A percentile compares a stretch with the other conserved stretches of the same genome.
These are phyloP conservation scores for Biscogniauxia marginata DNA, from an alignment of 2,329 filamentous ascomycete species.

Conservation along the genomic window DNA sequence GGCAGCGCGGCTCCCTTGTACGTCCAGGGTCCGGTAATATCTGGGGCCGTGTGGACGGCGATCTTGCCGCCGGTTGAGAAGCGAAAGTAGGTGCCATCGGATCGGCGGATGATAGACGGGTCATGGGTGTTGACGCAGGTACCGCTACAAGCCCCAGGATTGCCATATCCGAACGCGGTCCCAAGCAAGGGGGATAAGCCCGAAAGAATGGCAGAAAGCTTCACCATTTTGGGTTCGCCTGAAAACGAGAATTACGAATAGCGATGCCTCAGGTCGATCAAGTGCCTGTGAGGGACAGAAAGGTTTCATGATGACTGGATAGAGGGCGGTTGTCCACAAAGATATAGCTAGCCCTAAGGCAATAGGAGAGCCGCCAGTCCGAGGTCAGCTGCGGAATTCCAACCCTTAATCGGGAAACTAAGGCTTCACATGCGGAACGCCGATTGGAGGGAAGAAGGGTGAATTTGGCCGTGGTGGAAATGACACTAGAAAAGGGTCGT, in stretches of 20 bases:
- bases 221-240: constrained; percentile 1
- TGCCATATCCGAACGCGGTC: constrained; percentile 28
- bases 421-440: not conserved
- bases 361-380: not conserved
- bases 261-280: not conserved
- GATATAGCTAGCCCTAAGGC: not conserved
- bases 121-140: constrained; percentile 41
- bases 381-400: not conserved
- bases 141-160: constrained; percentile 39
- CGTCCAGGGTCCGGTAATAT: constrained; percentile 41
- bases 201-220: constrained; percentile 2
- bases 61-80: constrained; percentile 42
- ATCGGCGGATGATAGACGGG: constrained; percentile 40
- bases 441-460: not conserved
- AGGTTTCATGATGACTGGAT: not conserved
- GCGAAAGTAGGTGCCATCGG: constrained; percentile 42
- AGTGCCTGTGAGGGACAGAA: not conserved
- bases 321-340: not conserved
- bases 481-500: not conserved
- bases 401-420: not conserved
- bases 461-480: not conserved
- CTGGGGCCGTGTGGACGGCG: constrained; percentile 37
- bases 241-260: not conserved
- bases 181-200: constrained; percentile 26
- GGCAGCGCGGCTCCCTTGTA: constrained; percentile 38